These are phyloP conservation scores for Trypanosomatidae sp. DNA, from an alignment of 208 protist species.

Conservation along the genomic window DNA sequence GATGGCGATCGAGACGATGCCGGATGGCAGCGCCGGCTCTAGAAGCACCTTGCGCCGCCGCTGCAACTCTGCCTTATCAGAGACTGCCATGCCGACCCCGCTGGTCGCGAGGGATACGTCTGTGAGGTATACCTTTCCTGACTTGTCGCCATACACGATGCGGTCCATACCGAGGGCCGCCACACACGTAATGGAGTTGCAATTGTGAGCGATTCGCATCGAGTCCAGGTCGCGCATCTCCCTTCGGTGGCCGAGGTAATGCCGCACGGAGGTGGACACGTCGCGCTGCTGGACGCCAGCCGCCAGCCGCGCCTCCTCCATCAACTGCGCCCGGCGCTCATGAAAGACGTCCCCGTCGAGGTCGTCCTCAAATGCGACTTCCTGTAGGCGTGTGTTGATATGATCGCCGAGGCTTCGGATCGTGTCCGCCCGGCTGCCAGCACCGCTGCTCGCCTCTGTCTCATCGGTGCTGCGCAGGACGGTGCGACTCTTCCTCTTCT, in stretches of 20 bases:
- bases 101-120: slow-evolving; percentile 36
- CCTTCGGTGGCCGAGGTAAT: slow-evolving; percentile 33
- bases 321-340: slow-evolving; percentile 59
- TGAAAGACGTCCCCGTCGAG: slow-evolving; percentile 77
- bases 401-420: slow-evolving; percentile 76
- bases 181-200: slow-evolving; percentile 85
- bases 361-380: slow-evolving; percentile 74
- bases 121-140: slow-evolving; percentile 73
- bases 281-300: slow-evolving; percentile 74
- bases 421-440: slow-evolving; percentile 33
- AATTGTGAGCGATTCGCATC: slow-evolving; percentile 78
- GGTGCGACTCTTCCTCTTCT: background rate
- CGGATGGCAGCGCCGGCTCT: slow-evolving; percentile 53
- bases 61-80: slow-evolving; percentile 16
- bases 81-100: slow-evolving; percentile 8
- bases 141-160: slow-evolving; percentile 86
- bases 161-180: slow-evolving; percentile 58
- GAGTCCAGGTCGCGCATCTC: slow-evolving; percentile 24
- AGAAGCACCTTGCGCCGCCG: slow-evolving; percentile 57
- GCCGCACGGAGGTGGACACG: slow-evolving; percentile 42
- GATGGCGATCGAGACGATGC: slow-evolving; percentile 74
- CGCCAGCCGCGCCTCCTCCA: slow-evolving; percentile 79
- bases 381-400: slow-evolving; percentile 82
- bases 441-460: slow-evolving; percentile 20
- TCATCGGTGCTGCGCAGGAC: slow-evolving; percentile 29